Conservation (phyloP, 2,329 filamentous ascomycete species). For the Trichoderma citrinoviride region DNA sequence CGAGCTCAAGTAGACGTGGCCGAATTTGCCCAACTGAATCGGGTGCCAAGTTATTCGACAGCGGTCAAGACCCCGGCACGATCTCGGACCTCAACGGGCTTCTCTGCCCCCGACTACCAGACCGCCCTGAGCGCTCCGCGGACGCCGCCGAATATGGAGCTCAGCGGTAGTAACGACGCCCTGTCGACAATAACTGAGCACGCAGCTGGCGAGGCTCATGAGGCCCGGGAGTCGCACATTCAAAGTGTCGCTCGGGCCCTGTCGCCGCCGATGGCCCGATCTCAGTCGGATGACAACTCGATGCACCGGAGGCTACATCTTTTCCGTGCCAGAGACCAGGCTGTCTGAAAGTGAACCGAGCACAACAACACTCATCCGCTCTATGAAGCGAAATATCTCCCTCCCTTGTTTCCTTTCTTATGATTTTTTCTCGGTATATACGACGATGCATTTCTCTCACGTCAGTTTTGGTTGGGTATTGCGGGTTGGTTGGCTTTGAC, state of each 20-base stretch:
- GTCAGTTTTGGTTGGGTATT: neutral
- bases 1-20: constrained; percentile 56
- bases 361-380: neutral
- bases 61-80: constrained; percentile 65
- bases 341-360: constrained; percentile 26
- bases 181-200: constrained; percentile 37
- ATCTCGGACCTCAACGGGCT: constrained; percentile 48
- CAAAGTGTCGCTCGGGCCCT: constrained; percentile 1
- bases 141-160: constrained; percentile 43
- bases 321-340: constrained; percentile 37
- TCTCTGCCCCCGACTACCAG: constrained; percentile 63
- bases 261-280: constrained; percentile 4
- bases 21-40: constrained; percentile 64
- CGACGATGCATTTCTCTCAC: neutral
- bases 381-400: neutral
- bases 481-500: neutral
- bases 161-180: constrained; percentile 30
- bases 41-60: constrained; percentile 75
- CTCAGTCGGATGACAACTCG: constrained; percentile 16
- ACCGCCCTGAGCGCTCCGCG: constrained; percentile 56
- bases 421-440: neutral
- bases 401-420: neutral
- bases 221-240: constrained; percentile 26
- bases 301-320: constrained; percentile 35
- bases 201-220: constrained; percentile 25